phyloP scores from a whole-genome alignment of 371 early-diverging fungal genomes.

The Rozella allomycis region DNA sequence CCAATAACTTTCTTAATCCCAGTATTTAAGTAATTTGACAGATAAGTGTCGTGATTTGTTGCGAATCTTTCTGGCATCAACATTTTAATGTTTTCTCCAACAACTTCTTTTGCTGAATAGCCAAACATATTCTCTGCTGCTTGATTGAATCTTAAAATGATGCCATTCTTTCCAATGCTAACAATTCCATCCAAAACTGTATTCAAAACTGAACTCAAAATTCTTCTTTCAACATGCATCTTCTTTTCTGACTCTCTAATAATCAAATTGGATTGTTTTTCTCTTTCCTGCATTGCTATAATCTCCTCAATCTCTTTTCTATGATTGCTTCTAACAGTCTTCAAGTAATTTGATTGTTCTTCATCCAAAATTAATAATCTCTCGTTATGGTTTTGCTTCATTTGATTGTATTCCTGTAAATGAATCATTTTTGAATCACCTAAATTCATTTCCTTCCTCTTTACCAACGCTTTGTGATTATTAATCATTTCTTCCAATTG shows the following conservation, averaged over 20 bases:
- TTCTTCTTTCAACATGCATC: conserved; percentile 9
- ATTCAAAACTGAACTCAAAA: conserved; percentile 10
- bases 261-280: conserved; percentile 9
- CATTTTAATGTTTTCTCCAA: conserved; percentile 11
- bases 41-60: conserved; percentile 9
- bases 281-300: conserved; percentile 8
- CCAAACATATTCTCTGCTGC: conserved; percentile 3
- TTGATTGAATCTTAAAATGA: conserved; percentile 7
- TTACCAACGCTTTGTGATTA: too few species aligned
- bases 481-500: too few species aligned
- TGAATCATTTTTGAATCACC: too few species aligned
- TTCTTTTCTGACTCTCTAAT: conserved; percentile 11
- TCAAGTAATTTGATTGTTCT: too few species aligned
- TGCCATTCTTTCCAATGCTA: conserved; percentile 7
- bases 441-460: too few species aligned
- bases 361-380: too few species aligned
- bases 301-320: conserved; percentile 5
- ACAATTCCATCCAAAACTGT: conserved; percentile 11
- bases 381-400: too few species aligned
- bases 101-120: conserved; percentile 1
- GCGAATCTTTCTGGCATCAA: conserved; percentile 10
- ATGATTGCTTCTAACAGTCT: too few species aligned
- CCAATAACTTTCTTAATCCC: conserved; percentile 9
- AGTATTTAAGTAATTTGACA: conserved; percentile 8
- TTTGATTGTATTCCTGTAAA: too few species aligned